Evolutionary conservation across 1,139 yeast species (phyloP).

Genomic region (Nematodospora anomalae): DNA sequence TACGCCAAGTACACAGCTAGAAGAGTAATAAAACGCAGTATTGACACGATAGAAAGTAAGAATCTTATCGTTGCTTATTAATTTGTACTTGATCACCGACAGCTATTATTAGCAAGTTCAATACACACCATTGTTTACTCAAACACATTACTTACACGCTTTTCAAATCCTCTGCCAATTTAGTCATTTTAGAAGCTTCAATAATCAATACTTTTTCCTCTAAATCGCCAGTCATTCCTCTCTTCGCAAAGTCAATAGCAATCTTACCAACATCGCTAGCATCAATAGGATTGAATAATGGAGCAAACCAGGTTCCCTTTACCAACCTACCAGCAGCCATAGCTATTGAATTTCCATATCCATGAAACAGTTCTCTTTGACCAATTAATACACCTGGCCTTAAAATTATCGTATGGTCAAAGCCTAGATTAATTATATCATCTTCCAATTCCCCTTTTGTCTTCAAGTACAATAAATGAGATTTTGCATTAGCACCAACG

Average conservation of each 20-base stretch:
- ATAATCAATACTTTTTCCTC: slow-evolving; percentile 16
- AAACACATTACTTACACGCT: too few species aligned
- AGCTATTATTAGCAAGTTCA: too few species aligned
- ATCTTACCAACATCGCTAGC: slow-evolving; percentile 52
- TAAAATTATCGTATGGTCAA: slow-evolving; percentile 66
- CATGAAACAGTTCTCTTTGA: slow-evolving; percentile 47
- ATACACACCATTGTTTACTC: too few species aligned
- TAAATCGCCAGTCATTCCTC: slow-evolving; percentile 13
- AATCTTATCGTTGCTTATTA: too few species aligned
- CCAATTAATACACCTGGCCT: slow-evolving; percentile 74
- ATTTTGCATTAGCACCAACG: slow-evolving; percentile 53
- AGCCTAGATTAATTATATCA: slow-evolving; percentile 54
- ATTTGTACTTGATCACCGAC: too few species aligned
- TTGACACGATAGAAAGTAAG: too few species aligned
- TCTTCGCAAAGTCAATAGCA: slow-evolving; percentile 34
- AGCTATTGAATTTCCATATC: slow-evolving; percentile 28
- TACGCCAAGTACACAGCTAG: too few species aligned
- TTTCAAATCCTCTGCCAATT: slow-evolving; percentile 10
- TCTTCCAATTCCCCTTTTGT: slow-evolving; percentile 68
- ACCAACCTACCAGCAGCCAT: slow-evolving; percentile 30
- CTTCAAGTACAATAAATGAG: slow-evolving; percentile 56
- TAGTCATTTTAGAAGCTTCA: slow-evolving; percentile 13
- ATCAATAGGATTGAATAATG: slow-evolving; percentile 38
- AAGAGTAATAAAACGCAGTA: too few species aligned
- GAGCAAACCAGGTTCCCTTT: slow-evolving; percentile 35